Evolutionary conservation across 352 stramenopile genomes (phyloP).

Genomic region (Globisporangium parvum): DNA sequence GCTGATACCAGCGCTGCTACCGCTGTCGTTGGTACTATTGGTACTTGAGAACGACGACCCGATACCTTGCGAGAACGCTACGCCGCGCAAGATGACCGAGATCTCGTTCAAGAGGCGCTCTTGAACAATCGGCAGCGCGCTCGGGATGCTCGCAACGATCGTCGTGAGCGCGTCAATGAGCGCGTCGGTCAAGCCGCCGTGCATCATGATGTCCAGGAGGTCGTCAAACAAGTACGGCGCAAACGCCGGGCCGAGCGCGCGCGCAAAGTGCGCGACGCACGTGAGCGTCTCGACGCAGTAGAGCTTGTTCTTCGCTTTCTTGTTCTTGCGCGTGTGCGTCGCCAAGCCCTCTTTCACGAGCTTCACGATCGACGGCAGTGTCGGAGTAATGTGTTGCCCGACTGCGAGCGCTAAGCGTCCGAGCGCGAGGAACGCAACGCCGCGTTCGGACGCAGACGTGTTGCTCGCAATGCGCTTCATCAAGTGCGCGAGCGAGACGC

Average conservation of each 20-base stretch:
- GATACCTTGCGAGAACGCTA: constrained; percentile 48
- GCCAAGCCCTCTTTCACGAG: constrained; percentile 71
- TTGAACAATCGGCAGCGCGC: constrained; percentile 87
- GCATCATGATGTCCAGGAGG: constrained; percentile 83
- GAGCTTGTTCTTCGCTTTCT: constrained; percentile 63
- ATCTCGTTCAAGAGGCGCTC: constrained; percentile 95
- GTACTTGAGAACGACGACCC: no score
- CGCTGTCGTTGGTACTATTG: constrained; percentile 3
- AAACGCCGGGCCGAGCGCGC: constrained; percentile 51
- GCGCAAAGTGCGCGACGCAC: constrained; percentile 73
- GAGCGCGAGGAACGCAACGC: constrained; percentile 90
- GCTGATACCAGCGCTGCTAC: neutral
- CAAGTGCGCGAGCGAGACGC: constrained; percentile 72
- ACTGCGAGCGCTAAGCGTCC: constrained; percentile 91
- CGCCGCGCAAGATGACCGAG: constrained; percentile 90
- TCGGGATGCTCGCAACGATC: constrained; percentile 88
- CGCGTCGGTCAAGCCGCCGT: constrained; percentile 89
- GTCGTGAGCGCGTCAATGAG: constrained; percentile 92
- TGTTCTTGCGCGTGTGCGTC: constrained; percentile 28
- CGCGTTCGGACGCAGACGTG: constrained; percentile 48
- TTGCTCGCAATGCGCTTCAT: constrained; percentile 76
- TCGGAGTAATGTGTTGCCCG: constrained; percentile 79
- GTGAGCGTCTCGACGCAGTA: constrained; percentile 82
- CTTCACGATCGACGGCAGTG: constrained; percentile 72
- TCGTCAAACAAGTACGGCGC: constrained; percentile 66